These are phyloP conservation scores for Xylaria polymorpha DNA, from an alignment of 2,329 filamentous ascomycete genomes.

Conservation along the genomic window DNA sequence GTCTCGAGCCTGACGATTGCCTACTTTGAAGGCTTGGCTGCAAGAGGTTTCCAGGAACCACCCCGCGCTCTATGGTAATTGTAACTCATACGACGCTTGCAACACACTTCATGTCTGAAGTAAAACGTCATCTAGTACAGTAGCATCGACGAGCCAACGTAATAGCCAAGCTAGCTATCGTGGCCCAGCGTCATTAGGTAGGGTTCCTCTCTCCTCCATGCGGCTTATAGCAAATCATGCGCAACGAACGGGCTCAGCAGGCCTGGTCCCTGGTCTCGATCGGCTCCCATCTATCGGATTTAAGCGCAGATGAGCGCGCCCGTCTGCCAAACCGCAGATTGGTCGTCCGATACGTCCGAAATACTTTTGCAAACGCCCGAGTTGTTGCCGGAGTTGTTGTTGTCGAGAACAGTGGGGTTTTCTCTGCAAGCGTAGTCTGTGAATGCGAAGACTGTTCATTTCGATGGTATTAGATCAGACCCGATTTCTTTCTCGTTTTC, in stretches of 20 bases:
- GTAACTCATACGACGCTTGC: not conserved
- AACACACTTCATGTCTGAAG: not conserved
- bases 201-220: conserved; percentile 1
- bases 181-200: not conserved
- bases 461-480: conserved; percentile 26
- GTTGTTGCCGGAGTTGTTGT: conserved; percentile 6
- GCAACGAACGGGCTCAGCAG: conserved; percentile 16
- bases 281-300: conserved; percentile 13
- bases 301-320: conserved; percentile 33
- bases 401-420: conserved; percentile 23
- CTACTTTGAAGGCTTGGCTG: not conserved
- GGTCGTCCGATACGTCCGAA: conserved; percentile 23
- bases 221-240: conserved; percentile 12
- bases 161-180: not conserved
- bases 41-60: not conserved
- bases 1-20: not conserved
- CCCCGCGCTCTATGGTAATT: not conserved
- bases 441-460: conserved; percentile 32
- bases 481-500: conserved; percentile 11
- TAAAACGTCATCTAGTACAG: conserved; percentile 1
- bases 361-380: conserved; percentile 28
- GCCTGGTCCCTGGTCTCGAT: conserved; percentile 15
- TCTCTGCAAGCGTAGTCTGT: conserved; percentile 27
- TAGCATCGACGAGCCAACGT: not conserved
- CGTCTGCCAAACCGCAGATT: conserved; percentile 23